Evolutionary conservation across 306 rosid species (phyloP), one percentile per base, ranked within the genome.

Genomic region (Castanea crenata): DNA sequence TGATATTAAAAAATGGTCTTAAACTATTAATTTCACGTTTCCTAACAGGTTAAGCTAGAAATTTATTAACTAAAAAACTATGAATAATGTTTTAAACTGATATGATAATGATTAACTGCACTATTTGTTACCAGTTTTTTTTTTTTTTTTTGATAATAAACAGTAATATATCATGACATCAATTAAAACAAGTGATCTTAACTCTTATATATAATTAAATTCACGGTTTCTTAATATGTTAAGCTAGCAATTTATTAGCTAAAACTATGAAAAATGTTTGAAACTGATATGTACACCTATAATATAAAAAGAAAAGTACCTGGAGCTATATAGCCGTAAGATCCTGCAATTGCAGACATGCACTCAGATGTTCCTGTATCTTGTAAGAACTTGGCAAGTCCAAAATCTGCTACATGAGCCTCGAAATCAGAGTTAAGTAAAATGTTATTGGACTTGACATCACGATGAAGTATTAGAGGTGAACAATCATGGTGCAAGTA

Each of bases 371-470:
- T 79, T 2, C 94, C 98, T 59, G 88, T 84, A 76, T 90, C 97
- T 35, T 84, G 94, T 86, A 94, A 83, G 86, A 92, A 90, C 90
- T 94, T 94, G 87, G 98, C 98, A 8, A 94, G 92, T 13, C 98
- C 98, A 74, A 94, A 94, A 63, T 94, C 98, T 21, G 98, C 98
- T 38, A 94, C 97, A 86, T 94, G 98, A 83, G 97, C 98, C 85
- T 94, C 98, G 58, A 84, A 89, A 27, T 92, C 91, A 32, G 94
- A 85, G 86, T 92, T 79, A 44, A 94, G 83, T 78, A 94, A 58
- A 38, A 94, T 94, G 85, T 94, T 94, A 84, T 94, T 94, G 69
- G 98, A 94, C 86, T 94, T 94, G 5, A 94, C 98, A 75, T 94
- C 98, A 51, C 98, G 87, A 31, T 94, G 98, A 34, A 94, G 86